Base-by-base conservation (phyloP, 257 asterid genomes). In the Paulownia fortunei region DNA sequence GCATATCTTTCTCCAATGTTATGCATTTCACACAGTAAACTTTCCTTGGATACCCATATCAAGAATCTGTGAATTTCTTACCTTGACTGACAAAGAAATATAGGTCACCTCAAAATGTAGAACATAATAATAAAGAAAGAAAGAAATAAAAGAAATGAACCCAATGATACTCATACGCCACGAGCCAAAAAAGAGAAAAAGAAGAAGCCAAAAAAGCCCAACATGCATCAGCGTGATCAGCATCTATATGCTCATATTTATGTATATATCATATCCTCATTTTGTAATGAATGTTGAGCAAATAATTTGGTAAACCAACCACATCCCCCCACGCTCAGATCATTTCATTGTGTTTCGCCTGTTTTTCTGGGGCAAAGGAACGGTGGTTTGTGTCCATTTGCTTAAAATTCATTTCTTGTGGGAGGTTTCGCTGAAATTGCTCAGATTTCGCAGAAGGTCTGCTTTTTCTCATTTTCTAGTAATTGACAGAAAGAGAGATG, bases 401-500 rank as follows among this genome's bases (percentile, higher is more conserved):
- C 44, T 72, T 2, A 34, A 55, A 42, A 15, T 42, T 23, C 44
- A 73, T 6, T 73, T 54, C 10, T 72, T 49, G 60, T 8, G 26
- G 19, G 36, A n/a, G 55, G 23, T 86, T 84, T 51, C 6, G 16
- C 36, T 52, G 37, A 69, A 69, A 51, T 71, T 63, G 46, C 69
- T 8, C 59, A 8, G 15, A 49, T 11, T 67, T 39, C 24, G 58
- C 72, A 69, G 21, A 37, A 37, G 36, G 21, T 6, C 52, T 77
- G 2, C 1, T 6, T 13, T 4, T 37, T 83, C 86, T 56, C 73
- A 3, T 56, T 52, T 32, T 27, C 41, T n/a, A 4, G 26, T 30
- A 60, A 47, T 61, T 30, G 41, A 23, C 8, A 24, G 74, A 75
- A 11, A 69, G 6, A 59, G 79, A 79, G 30, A 93, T 93, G 98